Conservation (phyloP, 441 rosid genomes). For the Corymbia citriodora region DNA sequence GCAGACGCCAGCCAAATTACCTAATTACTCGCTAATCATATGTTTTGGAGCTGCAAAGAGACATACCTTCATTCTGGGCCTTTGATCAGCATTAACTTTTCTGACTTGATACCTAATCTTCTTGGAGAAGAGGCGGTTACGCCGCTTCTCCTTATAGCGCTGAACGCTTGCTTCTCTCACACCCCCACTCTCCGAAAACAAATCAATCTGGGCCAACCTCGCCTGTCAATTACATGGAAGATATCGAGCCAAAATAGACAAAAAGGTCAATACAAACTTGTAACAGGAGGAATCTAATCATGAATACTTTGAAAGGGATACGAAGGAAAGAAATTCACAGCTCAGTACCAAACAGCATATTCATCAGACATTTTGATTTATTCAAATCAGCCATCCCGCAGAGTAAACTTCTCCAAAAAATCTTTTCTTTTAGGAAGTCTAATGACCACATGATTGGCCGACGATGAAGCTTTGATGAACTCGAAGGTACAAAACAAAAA, state of each 20-base stretch:
- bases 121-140: slow-evolving; percentile 73
- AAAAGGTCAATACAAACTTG: not conserved
- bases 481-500: not conserved
- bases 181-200: slow-evolving; percentile 55
- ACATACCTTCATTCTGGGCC: slow-evolving; percentile 83
- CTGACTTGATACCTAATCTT: slow-evolving; percentile 87
- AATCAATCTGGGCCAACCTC: slow-evolving; percentile 66
- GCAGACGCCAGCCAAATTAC: not conserved
- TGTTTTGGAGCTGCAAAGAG: not conserved
- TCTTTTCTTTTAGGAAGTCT: not conserved
- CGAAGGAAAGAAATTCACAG: not conserved
- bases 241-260: not conserved
- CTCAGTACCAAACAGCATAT: not conserved
- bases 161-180: slow-evolving; percentile 78
- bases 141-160: slow-evolving; percentile 85
- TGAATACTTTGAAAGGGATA: not conserved
- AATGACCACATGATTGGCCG: not conserved
- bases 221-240: slow-evolving; percentile 33
- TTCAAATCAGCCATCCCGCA: not conserved
- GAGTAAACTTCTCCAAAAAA: not conserved
- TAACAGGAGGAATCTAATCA: not conserved
- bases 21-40: not conserved
- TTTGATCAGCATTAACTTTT: slow-evolving; percentile 78
- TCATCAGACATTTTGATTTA: not conserved
- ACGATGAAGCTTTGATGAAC: not conserved